A percentile compares a stretch with the other conserved stretches of the same genome.
phyloP scores from a whole-genome alignment of 768 basidiomycete genomes.

The Tubosaeta brunneosetosa region DNA sequence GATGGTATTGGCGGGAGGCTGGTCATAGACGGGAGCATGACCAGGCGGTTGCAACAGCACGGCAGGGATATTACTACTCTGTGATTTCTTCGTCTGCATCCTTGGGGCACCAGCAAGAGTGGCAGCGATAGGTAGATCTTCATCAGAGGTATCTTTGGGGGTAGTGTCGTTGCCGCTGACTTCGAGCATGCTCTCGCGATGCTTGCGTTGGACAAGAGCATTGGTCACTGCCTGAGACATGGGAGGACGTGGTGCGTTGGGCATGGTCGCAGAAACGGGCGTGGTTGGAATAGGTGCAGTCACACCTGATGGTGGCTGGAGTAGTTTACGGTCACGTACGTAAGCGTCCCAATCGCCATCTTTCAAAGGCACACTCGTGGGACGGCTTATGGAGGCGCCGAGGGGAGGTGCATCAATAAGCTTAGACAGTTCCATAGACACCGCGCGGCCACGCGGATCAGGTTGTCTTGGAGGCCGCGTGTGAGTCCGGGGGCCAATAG shows the following conservation, averaged over 20 bases:
- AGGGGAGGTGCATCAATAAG: constrained; percentile 40
- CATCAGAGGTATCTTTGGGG: constrained; percentile 34
- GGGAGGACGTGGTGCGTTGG: constrained; percentile 40
- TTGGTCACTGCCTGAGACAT: constrained; percentile 72
- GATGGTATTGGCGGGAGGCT: constrained; percentile 12
- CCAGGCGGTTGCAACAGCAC: constrained; percentile 29
- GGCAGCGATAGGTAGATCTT: constrained; percentile 31
- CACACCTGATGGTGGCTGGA: constrained; percentile 79
- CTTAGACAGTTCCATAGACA: constrained; percentile 66
- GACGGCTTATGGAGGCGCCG: constrained; percentile 57
- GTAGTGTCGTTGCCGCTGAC: constrained; percentile 29
- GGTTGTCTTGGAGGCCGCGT: constrained; percentile 64
- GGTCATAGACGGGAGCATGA: constrained; percentile 26
- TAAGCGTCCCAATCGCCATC: constrained; percentile 87
- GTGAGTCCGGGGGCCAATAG: constrained; percentile 50
- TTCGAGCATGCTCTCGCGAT: constrained; percentile 64
- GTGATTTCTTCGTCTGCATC: constrained; percentile 18
- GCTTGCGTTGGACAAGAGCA: constrained; percentile 66
- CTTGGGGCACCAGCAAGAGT: constrained; percentile 10
- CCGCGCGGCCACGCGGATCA: constrained; percentile 65
- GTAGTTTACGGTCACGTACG: constrained; percentile 75
- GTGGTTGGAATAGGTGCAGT: constrained; percentile 74
- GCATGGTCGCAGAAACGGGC: constrained; percentile 34
- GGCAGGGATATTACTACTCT: constrained; percentile 20
- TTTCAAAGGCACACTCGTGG: constrained; percentile 66